phyloP scores from a whole-genome alignment of 176 grass and related monocot species.

The Elymus sibiricus region DNA sequence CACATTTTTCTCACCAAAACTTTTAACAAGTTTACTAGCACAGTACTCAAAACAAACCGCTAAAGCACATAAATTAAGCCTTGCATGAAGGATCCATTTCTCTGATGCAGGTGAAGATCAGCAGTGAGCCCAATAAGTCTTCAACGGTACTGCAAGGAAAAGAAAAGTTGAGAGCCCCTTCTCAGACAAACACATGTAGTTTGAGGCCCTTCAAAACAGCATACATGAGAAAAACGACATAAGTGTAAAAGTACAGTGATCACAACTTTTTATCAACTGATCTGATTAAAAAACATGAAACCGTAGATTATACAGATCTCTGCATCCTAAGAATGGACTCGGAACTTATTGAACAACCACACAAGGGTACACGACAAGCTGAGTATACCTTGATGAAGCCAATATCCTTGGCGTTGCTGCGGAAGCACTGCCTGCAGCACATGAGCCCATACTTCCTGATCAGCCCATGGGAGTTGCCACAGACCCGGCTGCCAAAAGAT shows the following conservation, averaged over 20 bases:
- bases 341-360: neutral
- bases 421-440: constrained; percentile 97
- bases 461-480: constrained; percentile 77
- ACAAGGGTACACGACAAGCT: neutral
- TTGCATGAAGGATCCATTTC: constrained; percentile 1
- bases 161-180: neutral
- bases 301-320: neutral
- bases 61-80: constrained; percentile 14
- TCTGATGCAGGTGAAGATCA: neutral
- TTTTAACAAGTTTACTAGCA: constrained; percentile 12
- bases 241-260: neutral
- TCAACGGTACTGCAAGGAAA: constrained; percentile 49
- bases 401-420: constrained; percentile 94
- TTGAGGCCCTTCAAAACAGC: neutral
- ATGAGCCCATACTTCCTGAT: constrained; percentile 96
- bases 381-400: constrained; percentile 90
- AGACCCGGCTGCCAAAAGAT: constrained; percentile 58
- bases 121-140: neutral
- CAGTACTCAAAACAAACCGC: constrained; percentile 7
- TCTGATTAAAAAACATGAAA: neutral
- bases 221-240: neutral
- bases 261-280: neutral
- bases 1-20: constrained; percentile 15
- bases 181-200: neutral
- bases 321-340: neutral